Evolutionary conservation across 2,329 filamentous ascomycete species (phyloP).

Genomic region (Arthrocladium fulminans): DNA sequence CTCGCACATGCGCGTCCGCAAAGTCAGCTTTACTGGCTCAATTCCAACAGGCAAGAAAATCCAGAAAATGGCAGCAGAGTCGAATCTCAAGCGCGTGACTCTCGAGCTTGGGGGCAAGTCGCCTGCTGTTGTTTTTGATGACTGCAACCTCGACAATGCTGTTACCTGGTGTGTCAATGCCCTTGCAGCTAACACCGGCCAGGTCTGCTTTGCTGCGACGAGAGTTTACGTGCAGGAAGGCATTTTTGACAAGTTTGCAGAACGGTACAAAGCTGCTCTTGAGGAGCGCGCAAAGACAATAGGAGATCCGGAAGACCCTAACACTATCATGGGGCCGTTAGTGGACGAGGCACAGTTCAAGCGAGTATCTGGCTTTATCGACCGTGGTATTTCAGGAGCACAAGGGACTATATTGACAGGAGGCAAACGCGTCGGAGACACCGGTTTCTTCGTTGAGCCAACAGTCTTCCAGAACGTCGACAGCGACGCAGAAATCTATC

Average conservation of each 20-base stretch:
- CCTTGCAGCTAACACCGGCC: slow-evolving; percentile 26
- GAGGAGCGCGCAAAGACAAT: slow-evolving; percentile 13
- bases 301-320: slow-evolving; percentile 32
- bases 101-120: slow-evolving; percentile 45
- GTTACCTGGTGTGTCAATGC: slow-evolving; percentile 25
- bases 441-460: slow-evolving; percentile 30
- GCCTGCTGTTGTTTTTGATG: slow-evolving; percentile 29
- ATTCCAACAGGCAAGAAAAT: slow-evolving; percentile 52
- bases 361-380: slow-evolving; percentile 32
- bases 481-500: slow-evolving; percentile 27
- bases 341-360: slow-evolving; percentile 36
- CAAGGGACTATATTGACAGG: slow-evolving; percentile 32
- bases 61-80: slow-evolving; percentile 45
- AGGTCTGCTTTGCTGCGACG: slow-evolving; percentile 27
- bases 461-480: slow-evolving; percentile 29
- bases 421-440: slow-evolving; percentile 21
- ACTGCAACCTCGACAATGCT: slow-evolving; percentile 27
- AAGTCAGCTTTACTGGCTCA: slow-evolving; percentile 56
- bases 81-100: slow-evolving; percentile 48
- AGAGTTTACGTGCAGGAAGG: slow-evolving; percentile 19
- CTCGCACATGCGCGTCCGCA: slow-evolving; percentile 48
- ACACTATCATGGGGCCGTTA: slow-evolving; percentile 34
- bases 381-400: slow-evolving; percentile 32
- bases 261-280: slow-evolving; percentile 1
- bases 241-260: slow-evolving; percentile 1